Evolutionary conservation across 148 eudicot species (phyloP).

Genomic region (Dysphania ambrosioides): DNA sequence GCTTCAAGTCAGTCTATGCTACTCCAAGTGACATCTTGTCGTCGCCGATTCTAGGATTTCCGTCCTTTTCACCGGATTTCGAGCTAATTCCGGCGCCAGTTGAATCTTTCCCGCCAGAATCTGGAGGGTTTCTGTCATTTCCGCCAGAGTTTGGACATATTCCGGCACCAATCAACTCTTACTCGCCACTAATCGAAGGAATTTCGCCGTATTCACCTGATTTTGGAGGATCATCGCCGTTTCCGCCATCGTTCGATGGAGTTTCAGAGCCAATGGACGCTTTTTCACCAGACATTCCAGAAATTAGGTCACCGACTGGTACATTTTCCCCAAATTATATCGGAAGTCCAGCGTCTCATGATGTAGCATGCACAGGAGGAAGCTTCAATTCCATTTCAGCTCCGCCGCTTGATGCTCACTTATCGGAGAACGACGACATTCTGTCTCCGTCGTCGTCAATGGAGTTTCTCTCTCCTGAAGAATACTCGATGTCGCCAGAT

Average conservation of each 20-base stretch:
- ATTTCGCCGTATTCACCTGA: neutral
- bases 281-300: neutral
- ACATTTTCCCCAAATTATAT: neutral
- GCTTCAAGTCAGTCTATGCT: neutral
- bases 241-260: neutral
- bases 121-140: neutral
- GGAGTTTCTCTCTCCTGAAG: neutral
- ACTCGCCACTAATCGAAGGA: neutral
- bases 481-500: neutral
- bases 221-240: neutral
- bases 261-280: neutral
- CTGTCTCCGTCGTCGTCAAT: constrained; percentile 6
- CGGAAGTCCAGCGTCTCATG: constrained; percentile 9
- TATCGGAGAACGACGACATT: neutral
- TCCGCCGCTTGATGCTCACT: constrained; percentile 16
- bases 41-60: neutral
- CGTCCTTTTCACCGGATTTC: neutral
- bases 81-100: neutral
- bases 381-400: constrained; percentile 16
- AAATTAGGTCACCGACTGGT: neutral
- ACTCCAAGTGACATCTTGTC: neutral
- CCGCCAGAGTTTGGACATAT: neutral
- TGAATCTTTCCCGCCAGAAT: neutral
- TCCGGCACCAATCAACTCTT: neutral
- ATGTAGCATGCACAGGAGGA: constrained; percentile 4